These are phyloP conservation scores for Helotiales sp. DNA, from an alignment of 2,329 filamentous ascomycete species.

Conservation along the genomic window DNA sequence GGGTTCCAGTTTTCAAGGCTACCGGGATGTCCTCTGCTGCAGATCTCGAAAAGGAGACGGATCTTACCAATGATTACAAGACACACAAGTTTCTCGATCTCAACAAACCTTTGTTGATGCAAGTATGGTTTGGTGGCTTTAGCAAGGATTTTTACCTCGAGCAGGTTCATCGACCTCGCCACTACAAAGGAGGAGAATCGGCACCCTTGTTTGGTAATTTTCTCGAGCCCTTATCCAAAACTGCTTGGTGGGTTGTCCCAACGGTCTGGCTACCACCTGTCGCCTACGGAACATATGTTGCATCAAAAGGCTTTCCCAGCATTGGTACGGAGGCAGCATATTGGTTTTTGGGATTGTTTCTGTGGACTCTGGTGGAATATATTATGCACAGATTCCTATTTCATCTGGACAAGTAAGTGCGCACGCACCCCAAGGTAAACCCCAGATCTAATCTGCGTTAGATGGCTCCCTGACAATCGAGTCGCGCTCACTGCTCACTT, in stretches of 20 bases:
- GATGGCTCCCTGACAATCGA: slow-evolving; percentile 88
- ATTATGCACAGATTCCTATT: slow-evolving; percentile 87
- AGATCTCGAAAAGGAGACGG: slow-evolving; percentile 86
- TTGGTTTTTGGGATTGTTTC: slow-evolving; percentile 70
- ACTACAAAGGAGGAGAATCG: slow-evolving; percentile 92
- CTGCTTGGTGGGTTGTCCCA: slow-evolving; percentile 91
- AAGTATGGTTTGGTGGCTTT: slow-evolving; percentile 89
- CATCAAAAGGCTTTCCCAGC: slow-evolving; percentile 63
- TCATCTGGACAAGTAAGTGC: slow-evolving; percentile 84
- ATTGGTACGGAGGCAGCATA: slow-evolving; percentile 58
- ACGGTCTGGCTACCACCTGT: slow-evolving; percentile 83
- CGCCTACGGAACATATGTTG: slow-evolving; percentile 71
- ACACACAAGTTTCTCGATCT: slow-evolving; percentile 94
- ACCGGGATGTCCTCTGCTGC: slow-evolving; percentile 92
- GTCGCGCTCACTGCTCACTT: slow-evolving; percentile 89
- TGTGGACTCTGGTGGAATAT: slow-evolving; percentile 95
- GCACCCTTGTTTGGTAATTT: slow-evolving; percentile 98
- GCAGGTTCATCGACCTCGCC: slow-evolving; percentile 92
- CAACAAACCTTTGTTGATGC: slow-evolving; percentile 79
- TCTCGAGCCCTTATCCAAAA: slow-evolving; percentile 94
- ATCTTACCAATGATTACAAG: slow-evolving; percentile 76
- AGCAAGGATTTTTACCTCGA: slow-evolving; percentile 95
- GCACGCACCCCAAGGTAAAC: background rate
- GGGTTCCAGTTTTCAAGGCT: slow-evolving; percentile 53
- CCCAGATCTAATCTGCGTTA: slow-evolving; percentile 48